Conservation (phyloP, 2,329 filamentous ascomycete genomes). For the Claviceps pazoutovae region DNA sequence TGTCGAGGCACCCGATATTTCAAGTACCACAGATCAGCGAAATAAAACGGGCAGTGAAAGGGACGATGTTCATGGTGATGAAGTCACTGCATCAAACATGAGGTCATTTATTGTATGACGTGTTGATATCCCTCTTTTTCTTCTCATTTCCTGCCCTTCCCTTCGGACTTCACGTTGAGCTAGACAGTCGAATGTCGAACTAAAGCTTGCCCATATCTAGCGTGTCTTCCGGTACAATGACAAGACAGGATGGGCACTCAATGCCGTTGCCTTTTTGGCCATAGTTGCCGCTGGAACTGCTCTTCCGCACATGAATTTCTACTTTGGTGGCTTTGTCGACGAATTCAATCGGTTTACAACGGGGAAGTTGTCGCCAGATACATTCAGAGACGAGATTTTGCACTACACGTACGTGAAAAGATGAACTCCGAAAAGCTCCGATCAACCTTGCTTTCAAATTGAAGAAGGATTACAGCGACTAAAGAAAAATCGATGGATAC, state of each 20-base stretch:
- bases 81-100: constrained; percentile 10
- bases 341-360: constrained; percentile 43
- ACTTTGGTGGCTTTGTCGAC: constrained; percentile 42
- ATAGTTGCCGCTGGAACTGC: constrained; percentile 24
- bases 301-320: constrained; percentile 43
- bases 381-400: constrained; percentile 37
- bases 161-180: background rate
- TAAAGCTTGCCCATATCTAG: constrained; percentile 8
- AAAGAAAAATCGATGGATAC: background rate
- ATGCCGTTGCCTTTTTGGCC: constrained; percentile 20
- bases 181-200: background rate
- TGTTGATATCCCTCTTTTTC: background rate
- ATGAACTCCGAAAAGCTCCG: background rate
- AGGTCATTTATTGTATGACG: constrained; percentile 13
- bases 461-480: too few relatives aligned
- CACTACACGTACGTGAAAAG: constrained; percentile 23
- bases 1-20: background rate
- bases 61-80: background rate
- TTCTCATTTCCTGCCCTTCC: background rate
- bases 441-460: background rate
- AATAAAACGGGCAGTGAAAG: background rate
- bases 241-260: constrained; percentile 15
- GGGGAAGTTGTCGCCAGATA: constrained; percentile 24
- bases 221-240: constrained; percentile 27
- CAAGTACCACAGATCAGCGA: background rate